Evolutionary conservation across 108 stramenopile species (phyloP).

Genomic region (Tribonema minus): DNA sequence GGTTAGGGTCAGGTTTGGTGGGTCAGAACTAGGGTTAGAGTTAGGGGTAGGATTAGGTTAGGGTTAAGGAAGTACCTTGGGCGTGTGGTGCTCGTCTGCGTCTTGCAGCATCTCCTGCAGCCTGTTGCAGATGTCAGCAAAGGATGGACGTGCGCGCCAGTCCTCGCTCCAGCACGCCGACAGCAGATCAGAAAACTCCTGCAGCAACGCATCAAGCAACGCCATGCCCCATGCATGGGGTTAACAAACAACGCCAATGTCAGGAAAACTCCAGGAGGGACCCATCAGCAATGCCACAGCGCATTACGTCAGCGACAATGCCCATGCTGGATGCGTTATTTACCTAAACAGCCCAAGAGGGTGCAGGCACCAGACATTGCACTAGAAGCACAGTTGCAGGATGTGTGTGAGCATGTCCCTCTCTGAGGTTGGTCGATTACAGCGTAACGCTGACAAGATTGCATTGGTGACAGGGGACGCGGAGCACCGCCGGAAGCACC

Average conservation of each 20-base stretch:
- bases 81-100: constrained; percentile 13
- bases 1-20: no score
- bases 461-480: no score
- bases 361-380: no score
- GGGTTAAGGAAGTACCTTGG: no score
- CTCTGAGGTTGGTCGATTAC: no score
- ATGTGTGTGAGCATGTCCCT: no score
- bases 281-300: not conserved
- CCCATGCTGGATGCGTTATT: not conserved
- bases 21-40: no score
- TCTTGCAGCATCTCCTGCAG: constrained; percentile 36
- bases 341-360: not conserved
- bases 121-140: constrained; percentile 30
- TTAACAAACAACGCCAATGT: not conserved
- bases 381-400: no score
- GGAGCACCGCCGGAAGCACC: no score
- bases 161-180: constrained; percentile 43
- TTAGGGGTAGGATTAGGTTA: no score
- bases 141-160: constrained; percentile 12
- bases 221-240: not conserved
- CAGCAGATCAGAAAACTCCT: not conserved
- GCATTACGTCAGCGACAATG: not conserved
- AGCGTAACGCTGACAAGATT: no score
- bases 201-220: no score
- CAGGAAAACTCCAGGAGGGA: not conserved